Conservation (phyloP, 2,329 filamentous ascomycete species). For the Ascochyta pisi region DNA sequence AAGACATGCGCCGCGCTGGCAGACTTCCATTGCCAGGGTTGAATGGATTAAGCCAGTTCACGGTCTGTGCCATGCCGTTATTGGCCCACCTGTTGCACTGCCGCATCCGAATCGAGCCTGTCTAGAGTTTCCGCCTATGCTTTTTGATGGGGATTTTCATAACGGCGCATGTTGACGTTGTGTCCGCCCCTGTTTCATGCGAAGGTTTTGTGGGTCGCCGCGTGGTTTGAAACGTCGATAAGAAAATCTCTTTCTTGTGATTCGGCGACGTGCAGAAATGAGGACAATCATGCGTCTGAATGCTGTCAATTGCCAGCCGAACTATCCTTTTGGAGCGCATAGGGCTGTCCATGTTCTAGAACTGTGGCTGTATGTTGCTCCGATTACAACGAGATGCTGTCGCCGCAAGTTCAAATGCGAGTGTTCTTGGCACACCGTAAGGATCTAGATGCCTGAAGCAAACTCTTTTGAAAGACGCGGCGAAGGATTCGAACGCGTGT, state of each 20-base stretch:
- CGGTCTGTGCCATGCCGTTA: slow-evolving; percentile 8
- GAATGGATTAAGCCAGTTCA: neutral
- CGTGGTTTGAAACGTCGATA: slow-evolving; percentile 14
- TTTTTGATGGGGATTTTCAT: slow-evolving; percentile 4
- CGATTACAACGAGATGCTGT: neutral
- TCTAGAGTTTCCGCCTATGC: neutral
- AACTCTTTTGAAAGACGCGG: neutral
- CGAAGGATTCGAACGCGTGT: neutral
- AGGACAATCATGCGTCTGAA: slow-evolving; percentile 3
- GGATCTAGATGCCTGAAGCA: neutral
- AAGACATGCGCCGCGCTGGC: neutral
- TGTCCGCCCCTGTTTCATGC: slow-evolving; percentile 18
- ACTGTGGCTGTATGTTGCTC: neutral
- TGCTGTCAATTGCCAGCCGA: slow-evolving; percentile 1
- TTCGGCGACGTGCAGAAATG: slow-evolving; percentile 16
- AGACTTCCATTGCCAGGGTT: slow-evolving; percentile 1
- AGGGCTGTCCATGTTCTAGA: slow-evolving; percentile 3
- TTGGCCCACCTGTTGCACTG: slow-evolving; percentile 15
- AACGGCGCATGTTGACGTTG: slow-evolving; percentile 5
- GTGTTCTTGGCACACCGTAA: neutral
- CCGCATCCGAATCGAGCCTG: slow-evolving; percentile 5
- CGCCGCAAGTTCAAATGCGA: neutral
- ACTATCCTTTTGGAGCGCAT: neutral
- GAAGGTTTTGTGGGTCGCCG: slow-evolving; percentile 7
- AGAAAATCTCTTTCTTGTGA: slow-evolving; percentile 17